Percentiles rank a stretch among this genome's conserved stretches.
Conservation (phyloP, 2,329 filamentous ascomycete genomes). For the Pestalotiopsis sp. region DNA sequence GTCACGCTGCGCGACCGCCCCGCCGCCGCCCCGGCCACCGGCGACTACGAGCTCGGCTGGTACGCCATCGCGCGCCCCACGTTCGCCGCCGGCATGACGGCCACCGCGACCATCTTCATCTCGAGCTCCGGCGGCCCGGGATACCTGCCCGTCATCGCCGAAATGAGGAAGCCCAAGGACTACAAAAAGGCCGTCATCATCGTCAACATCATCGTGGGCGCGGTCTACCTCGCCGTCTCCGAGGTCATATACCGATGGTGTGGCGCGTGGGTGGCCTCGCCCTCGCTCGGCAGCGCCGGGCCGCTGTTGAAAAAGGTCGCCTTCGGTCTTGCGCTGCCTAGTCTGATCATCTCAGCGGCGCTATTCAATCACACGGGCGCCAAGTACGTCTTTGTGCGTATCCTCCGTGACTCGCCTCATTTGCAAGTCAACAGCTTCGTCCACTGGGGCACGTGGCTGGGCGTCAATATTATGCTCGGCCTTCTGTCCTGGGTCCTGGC, state of each 20-base stretch:
- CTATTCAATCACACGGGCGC: conserved; percentile 31
- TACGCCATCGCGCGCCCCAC: conserved; percentile 53
- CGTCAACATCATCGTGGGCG: neutral
- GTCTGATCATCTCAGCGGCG: conserved; percentile 46
- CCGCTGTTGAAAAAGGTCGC: conserved; percentile 60
- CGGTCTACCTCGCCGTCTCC: conserved; percentile 49
- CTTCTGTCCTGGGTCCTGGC: conserved; percentile 12
- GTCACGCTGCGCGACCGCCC: conserved; percentile 58
- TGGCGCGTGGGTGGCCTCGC: conserved; percentile 63
- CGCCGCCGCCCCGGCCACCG: conserved; percentile 59
- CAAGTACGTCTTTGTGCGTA: conserved; percentile 35
- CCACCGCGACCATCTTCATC: conserved; percentile 58
- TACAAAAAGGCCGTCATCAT: neutral
- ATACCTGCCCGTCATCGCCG: conserved; percentile 1
- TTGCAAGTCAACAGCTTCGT: conserved; percentile 28
- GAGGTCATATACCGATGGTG: conserved; percentile 66
- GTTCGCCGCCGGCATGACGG: conserved; percentile 59
- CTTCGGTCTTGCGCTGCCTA: conserved; percentile 60
- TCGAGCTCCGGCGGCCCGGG: conserved; percentile 52
- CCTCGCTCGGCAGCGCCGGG: conserved; percentile 62
- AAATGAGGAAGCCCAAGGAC: conserved; percentile 7
- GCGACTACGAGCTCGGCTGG: conserved; percentile 60
- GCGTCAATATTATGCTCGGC: conserved; percentile 20
- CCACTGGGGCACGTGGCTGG: conserved; percentile 32
- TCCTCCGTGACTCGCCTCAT: conserved; percentile 29